phyloP scores from a whole-genome alignment of 208 protist genomes.

The Trypanosomatidae sp. region DNA sequence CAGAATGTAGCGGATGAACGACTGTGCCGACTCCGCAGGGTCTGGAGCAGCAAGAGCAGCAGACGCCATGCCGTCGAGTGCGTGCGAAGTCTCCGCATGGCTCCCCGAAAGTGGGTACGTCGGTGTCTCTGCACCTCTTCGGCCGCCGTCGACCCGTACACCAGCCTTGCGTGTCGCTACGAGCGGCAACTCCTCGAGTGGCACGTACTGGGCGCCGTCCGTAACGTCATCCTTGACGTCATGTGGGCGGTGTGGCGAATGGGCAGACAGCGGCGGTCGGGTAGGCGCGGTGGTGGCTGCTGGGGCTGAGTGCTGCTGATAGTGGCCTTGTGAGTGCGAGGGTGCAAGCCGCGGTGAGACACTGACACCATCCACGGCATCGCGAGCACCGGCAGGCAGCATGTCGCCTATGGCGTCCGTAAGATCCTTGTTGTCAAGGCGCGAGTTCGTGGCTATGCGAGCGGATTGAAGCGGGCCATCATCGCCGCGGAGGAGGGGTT shows the following conservation, averaged over 20 bases:
- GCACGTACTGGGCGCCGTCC: not conserved
- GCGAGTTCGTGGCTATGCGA: not conserved
- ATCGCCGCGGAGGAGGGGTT: not conserved
- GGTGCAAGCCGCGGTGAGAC: not conserved
- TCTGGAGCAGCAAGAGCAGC: not conserved
- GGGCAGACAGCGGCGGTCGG: conserved; percentile 1
- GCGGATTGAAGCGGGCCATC: not conserved
- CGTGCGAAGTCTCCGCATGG: not conserved
- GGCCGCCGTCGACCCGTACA: not conserved
- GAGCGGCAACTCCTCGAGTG: conserved; percentile 5
- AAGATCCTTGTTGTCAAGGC: not conserved
- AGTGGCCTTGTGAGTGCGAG: not conserved
- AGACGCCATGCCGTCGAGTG: not conserved
- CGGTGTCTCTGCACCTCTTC: not conserved
- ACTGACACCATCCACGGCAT: not conserved
- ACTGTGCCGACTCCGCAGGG: conserved; percentile 5
- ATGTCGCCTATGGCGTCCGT: not conserved
- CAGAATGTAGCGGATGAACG: conserved; percentile 11
- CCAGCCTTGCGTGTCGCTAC: not conserved
- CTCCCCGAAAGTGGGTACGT: not conserved
- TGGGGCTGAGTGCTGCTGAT: not conserved
- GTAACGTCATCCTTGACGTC: not conserved
- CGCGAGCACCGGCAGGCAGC: conserved; percentile 2
- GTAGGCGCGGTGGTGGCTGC: not conserved
- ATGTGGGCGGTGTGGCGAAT: conserved; percentile 3